Conservation (phyloP, 768 basidiomycete genomes). For the Rossbeevera mucosa region DNA sequence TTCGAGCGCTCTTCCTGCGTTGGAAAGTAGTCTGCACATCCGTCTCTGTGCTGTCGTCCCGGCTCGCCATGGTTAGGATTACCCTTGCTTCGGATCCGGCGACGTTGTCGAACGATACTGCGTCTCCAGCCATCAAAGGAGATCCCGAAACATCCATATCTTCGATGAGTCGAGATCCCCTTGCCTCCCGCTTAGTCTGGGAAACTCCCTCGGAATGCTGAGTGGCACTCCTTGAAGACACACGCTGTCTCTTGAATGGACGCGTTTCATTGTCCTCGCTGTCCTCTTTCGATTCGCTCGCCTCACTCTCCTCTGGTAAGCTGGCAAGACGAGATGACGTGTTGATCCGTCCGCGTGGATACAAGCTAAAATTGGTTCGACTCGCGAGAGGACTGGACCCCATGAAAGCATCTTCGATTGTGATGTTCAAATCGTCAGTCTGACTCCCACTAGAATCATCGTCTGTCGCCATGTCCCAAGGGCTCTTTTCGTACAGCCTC, state of each 20-base stretch:
- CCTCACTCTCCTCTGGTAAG: constrained; percentile 28
- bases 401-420: constrained; percentile 14
- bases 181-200: neutral
- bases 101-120: neutral
- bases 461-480: constrained; percentile 27
- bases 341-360: constrained; percentile 7
- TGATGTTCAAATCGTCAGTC: constrained; percentile 3
- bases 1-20: constrained; percentile 24
- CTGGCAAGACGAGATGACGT: constrained; percentile 16
- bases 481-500: constrained; percentile 14
- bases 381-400: constrained; percentile 28
- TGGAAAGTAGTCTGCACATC: neutral
- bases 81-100: neutral
- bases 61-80: neutral
- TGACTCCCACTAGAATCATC: neutral
- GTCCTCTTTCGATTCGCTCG: constrained; percentile 8
- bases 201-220: neutral
- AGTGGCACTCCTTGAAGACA: neutral
- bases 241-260: constrained; percentile 21
- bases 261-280: constrained; percentile 8
- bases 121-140: constrained; percentile 14
- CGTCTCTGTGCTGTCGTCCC: neutral
- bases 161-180: constrained; percentile 23
- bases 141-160: constrained; percentile 26
- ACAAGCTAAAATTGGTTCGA: constrained; percentile 11